Evolutionary conservation across 2,329 filamentous ascomycete species (phyloP).

Genomic region (Chrysoporthe austroafricana): DNA sequence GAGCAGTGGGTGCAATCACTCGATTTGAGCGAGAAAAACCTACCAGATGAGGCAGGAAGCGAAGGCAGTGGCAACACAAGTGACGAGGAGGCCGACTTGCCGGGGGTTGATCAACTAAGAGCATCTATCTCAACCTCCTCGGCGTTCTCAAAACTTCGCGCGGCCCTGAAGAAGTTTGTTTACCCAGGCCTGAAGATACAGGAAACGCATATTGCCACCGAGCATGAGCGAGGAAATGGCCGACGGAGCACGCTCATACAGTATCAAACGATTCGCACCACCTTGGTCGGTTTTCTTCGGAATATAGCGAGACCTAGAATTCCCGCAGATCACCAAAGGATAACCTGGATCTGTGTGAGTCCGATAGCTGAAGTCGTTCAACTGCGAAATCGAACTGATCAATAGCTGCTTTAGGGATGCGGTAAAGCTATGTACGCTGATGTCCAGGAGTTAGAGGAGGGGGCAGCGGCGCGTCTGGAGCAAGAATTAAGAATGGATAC

Average conservation of each 20-base stretch:
- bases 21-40: not conserved
- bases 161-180: too few species aligned
- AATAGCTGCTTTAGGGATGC: not conserved
- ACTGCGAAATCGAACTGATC: not conserved
- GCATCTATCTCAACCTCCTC: not conserved
- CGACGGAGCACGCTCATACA: too few species aligned
- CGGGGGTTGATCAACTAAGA: not conserved
- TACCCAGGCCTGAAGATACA: too few species aligned
- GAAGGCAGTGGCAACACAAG: not conserved
- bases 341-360: constrained; percentile 3
- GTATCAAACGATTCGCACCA: not conserved
- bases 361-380: not conserved
- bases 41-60: not conserved
- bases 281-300: not conserved
- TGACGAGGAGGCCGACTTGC: not conserved
- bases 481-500: not conserved
- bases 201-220: too few species aligned
- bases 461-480: not conserved
- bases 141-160: not conserved
- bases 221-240: too few species aligned
- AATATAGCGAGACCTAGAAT: not conserved
- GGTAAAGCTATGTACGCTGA: not conserved
- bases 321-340: not conserved
- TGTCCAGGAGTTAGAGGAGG: not conserved
- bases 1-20: not conserved